Base-by-base conservation (phyloP, 1,284 basidiomycete genomes). In the Ceratobasidium sp. region DNA sequence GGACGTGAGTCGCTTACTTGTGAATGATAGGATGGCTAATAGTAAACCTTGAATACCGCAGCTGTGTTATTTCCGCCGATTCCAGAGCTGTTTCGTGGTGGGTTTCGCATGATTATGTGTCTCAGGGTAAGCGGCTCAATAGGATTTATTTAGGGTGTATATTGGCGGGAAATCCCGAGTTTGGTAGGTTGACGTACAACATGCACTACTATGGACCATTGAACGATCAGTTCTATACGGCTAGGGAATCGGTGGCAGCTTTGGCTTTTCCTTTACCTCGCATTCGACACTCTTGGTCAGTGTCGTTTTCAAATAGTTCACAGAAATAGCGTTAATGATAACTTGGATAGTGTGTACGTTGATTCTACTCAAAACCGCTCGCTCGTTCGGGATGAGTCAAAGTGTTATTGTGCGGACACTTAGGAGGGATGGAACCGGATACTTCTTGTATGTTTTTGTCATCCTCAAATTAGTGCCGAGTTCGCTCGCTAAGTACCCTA, bases 211-310 rank as follows among this genome's bases (percentile, higher is more conserved):
- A 33, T 33, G 33, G 33, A 33, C 44, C 20, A 28, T 26, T 60
- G 28, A 60, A 56, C 12, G 26, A 33, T 33, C 33, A 23, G 23
- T 26, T 28, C 20, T 26, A 13, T 64, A 18, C 13, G 18, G 13
- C 10, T 51, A 67, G 64, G 64, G 15, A 75, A 75, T 46, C 51
- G 66, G 39, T 75, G 72, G 72, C 72, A 75, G 51, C 64, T 75
- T 60, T 75, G 72, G 72, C 72, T 75, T 39, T 75, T 75, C 55
- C 60, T 75, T 44, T 75, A 75, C 42, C 60, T 75, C 28, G 46
- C 66, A n/a, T 75, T 75, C 26, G 72, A 75, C 26, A 75, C 20
- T n/a, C 3, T 13, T 13, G 64, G 64, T 51, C 12, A 67, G 46
- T 51, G 26, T 13, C 5, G 6, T 7, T 13, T 51, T 51, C 3